A percentile compares a stretch with the other conserved stretches of the same genome.
Evolutionary conservation across 2,329 filamentous ascomycete genomes (phyloP).

Genomic region (Xylariaceae sp.): DNA sequence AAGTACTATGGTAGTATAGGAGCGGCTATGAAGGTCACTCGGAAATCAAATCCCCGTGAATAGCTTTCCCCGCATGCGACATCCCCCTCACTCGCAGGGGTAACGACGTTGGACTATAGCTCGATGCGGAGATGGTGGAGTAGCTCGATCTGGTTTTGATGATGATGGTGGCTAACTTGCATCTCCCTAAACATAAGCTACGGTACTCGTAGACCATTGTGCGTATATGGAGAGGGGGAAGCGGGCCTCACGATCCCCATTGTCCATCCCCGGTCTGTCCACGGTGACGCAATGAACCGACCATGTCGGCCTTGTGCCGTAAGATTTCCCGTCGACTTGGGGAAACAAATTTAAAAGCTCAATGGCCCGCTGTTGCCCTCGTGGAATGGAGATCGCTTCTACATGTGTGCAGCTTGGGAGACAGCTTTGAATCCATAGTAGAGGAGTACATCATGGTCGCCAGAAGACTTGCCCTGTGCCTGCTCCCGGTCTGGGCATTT

Average conservation of each 20-base stretch:
- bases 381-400: neutral
- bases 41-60: conserved; percentile 14
- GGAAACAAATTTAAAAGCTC: conserved; percentile 9
- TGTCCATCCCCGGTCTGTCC: conserved; percentile 7
- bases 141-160: conserved; percentile 15
- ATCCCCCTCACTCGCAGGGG: conserved; percentile 17
- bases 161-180: conserved; percentile 7
- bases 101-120: neutral
- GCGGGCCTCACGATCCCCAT: conserved; percentile 11
- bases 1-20: neutral
- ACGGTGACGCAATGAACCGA: conserved; percentile 23
- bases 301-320: conserved; percentile 11
- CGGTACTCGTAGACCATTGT: neutral
- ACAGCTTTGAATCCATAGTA: conserved; percentile 1
- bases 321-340: conserved; percentile 14
- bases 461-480: conserved; percentile 21
- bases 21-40: conserved; percentile 2
- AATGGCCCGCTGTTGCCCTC: neutral
- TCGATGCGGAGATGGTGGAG: conserved; percentile 28
- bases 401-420: neutral
- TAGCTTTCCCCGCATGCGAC: conserved; percentile 21
- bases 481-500: conserved; percentile 23
- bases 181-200: conserved; percentile 3
- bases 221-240: conserved; percentile 8
- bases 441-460: conserved; percentile 22